These are phyloP conservation scores for Hypoxylon fuscum DNA, from an alignment of 495 filamentous ascomycete genomes.

Conservation along the genomic window DNA sequence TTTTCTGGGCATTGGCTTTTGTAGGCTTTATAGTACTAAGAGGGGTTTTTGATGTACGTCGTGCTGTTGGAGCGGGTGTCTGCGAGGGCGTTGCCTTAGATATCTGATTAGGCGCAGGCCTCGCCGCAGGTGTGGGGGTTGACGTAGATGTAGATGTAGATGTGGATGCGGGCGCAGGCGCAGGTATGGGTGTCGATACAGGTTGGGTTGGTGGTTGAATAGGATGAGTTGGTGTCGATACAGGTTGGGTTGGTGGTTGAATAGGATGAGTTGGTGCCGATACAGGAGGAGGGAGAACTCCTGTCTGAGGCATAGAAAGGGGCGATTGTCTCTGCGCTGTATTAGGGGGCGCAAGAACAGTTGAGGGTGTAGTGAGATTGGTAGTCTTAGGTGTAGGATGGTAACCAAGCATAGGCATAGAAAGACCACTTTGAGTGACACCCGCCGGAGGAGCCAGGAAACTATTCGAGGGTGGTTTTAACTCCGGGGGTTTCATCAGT, in stretches of 20 bases:
- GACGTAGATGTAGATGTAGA: slow-evolving; percentile 16
- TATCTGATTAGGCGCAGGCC: slow-evolving; percentile 21
- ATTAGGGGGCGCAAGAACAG: slow-evolving; percentile 56
- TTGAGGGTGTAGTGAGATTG: slow-evolving; percentile 35
- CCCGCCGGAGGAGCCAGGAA: slow-evolving; percentile 54
- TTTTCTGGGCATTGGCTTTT: slow-evolving; percentile 37
- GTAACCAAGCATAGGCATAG: slow-evolving; percentile 46
- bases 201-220: slow-evolving; percentile 22
- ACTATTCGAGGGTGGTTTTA: slow-evolving; percentile 46
- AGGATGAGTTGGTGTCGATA: slow-evolving; percentile 8
- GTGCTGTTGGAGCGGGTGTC: slow-evolving; percentile 10
- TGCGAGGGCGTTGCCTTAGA: slow-evolving; percentile 6
- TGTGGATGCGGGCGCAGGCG: slow-evolving; percentile 5
- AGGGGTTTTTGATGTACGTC: slow-evolving; percentile 23
- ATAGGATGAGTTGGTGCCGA: slow-evolving; percentile 14
- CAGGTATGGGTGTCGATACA: slow-evolving; percentile 11
- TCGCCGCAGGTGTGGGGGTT: slow-evolving; percentile 4
- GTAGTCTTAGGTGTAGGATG: slow-evolving; percentile 23
- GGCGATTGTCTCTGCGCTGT: slow-evolving; percentile 52
- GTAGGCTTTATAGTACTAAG: slow-evolving; percentile 19
- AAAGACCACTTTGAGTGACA: slow-evolving; percentile 38
- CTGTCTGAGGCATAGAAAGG: slow-evolving; percentile 49
- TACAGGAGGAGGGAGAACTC: slow-evolving; percentile 28
- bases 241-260: slow-evolving; percentile 31
- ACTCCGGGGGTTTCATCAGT: slow-evolving; percentile 45